Percentiles rank a stretch among this genome's conserved stretches.
These are phyloP conservation scores for Quercus engelmannii DNA, from an alignment of 306 rosid genomes.

Conservation along the genomic window DNA sequence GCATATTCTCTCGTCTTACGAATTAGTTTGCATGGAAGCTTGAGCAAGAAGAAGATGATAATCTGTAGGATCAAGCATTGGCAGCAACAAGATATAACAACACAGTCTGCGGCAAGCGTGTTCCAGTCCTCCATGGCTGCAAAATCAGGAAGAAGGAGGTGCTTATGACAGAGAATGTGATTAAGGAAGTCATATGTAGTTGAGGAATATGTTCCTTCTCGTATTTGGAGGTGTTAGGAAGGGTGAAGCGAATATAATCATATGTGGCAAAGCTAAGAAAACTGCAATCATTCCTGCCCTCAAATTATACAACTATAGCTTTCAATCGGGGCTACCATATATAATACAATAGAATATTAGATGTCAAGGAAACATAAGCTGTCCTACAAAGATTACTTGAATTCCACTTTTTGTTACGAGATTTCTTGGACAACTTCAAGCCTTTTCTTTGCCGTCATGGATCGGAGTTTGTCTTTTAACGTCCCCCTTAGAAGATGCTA, in stretches of 20 bases:
- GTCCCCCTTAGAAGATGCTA: neutral
- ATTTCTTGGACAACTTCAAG: neutral
- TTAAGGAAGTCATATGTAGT: slow-evolving; percentile 30
- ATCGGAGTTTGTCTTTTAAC: neutral
- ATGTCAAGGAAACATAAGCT: slow-evolving; percentile 25
- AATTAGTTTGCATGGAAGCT: slow-evolving; percentile 58
- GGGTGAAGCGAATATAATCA: slow-evolving; percentile 50
- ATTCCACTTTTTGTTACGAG: slow-evolving; percentile 1
- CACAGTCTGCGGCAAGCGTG: slow-evolving; percentile 62
- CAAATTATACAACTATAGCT: slow-evolving; percentile 30
- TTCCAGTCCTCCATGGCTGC: slow-evolving; percentile 68
- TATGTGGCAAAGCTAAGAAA: slow-evolving; percentile 45
- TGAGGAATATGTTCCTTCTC: slow-evolving; percentile 45
- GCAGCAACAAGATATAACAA: slow-evolving; percentile 82
- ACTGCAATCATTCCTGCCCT: neutral
- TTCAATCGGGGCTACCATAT: slow-evolving; percentile 20
- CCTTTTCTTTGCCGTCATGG: neutral
- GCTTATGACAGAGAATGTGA: slow-evolving; percentile 23
- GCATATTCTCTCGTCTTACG: slow-evolving; percentile 53
- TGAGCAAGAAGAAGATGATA: slow-evolving; percentile 49
- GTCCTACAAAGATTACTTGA: slow-evolving; percentile 22
- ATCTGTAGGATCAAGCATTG: slow-evolving; percentile 77
- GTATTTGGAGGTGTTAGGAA: slow-evolving; percentile 22
- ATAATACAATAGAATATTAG: slow-evolving; percentile 9
- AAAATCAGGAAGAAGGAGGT: slow-evolving; percentile 2